phyloP scores from a whole-genome alignment of 2,329 filamentous ascomycete species.

The Microdochium nivale region DNA sequence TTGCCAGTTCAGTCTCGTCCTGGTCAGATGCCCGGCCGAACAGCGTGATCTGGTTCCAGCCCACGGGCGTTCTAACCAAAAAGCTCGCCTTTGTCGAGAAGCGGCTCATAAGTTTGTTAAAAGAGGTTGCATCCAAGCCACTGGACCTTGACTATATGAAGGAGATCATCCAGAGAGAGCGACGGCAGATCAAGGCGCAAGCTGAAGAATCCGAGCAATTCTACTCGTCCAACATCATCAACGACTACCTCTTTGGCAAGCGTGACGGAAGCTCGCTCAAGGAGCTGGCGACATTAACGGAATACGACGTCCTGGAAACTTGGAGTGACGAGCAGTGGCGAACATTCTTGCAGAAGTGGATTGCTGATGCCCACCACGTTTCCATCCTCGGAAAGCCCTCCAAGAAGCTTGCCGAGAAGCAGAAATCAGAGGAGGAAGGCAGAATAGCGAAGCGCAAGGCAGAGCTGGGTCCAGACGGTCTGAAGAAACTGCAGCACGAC shows the following conservation, averaged over 20 bases:
- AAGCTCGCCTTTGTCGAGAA: slow-evolving; percentile 79
- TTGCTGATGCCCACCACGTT: slow-evolving; percentile 76
- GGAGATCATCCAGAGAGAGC: slow-evolving; percentile 77
- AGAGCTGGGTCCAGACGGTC: slow-evolving; percentile 70
- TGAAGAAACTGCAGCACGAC: slow-evolving; percentile 65
- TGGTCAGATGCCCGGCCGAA: slow-evolving; percentile 73
- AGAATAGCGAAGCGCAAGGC: slow-evolving; percentile 72
- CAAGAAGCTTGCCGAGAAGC: slow-evolving; percentile 64
- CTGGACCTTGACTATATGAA: slow-evolving; percentile 85
- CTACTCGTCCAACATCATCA: slow-evolving; percentile 79
- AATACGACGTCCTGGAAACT: slow-evolving; percentile 61
- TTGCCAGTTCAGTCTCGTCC: slow-evolving; percentile 78
- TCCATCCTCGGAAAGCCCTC: slow-evolving; percentile 87
- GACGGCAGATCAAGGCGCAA: slow-evolving; percentile 72
- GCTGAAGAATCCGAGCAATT: slow-evolving; percentile 75
- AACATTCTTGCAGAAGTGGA: slow-evolving; percentile 72
- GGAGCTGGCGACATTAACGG: slow-evolving; percentile 44
- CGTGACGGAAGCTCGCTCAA: slow-evolving; percentile 71
- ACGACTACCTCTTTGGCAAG: slow-evolving; percentile 83
- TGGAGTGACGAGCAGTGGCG: slow-evolving; percentile 87
- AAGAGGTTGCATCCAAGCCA: slow-evolving; percentile 69
- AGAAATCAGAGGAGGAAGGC: slow-evolving; percentile 73
- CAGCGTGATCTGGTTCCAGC: slow-evolving; percentile 75
- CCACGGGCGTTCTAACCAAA: slow-evolving; percentile 79
- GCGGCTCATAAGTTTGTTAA: slow-evolving; percentile 74